Percentiles rank a stretch among this genome's conserved stretches.
phyloP scores from a whole-genome alignment of 169 alveolate species.

The Cryptosporidium sp. region DNA sequence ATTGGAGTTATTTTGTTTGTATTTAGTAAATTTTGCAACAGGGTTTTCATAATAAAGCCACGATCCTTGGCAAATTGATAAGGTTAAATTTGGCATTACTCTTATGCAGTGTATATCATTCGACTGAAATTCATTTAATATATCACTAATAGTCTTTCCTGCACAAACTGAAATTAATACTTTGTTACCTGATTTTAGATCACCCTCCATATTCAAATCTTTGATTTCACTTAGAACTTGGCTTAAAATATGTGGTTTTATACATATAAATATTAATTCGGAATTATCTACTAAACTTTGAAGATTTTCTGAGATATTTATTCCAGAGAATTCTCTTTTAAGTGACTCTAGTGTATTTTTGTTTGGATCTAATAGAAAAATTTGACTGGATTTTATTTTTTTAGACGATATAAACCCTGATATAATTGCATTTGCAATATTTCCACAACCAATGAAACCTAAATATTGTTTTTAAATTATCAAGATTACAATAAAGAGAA shows the following conservation, averaged over 20 bases:
- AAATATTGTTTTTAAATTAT: not conserved
- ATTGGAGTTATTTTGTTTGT: not conserved
- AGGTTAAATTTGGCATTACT: constrained; percentile 59
- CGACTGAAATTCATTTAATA: not conserved
- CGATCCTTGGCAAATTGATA: constrained; percentile 49
- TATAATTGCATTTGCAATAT: constrained; percentile 67
- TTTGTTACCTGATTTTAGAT: constrained; percentile 34
- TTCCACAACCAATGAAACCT: constrained; percentile 73
- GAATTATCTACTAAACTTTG: not conserved
- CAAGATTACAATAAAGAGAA: not conserved
- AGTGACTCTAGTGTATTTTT: not conserved
- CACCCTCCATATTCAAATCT: not conserved
- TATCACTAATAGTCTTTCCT: constrained; percentile 49
- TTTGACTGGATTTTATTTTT: not conserved
- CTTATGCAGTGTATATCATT: constrained; percentile 44
- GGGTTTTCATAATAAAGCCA: constrained; percentile 70
- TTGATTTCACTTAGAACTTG: constrained; percentile 10
- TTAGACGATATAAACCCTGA: constrained; percentile 27
- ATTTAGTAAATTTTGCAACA: not conserved
- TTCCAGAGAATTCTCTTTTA: not conserved
- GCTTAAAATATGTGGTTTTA: constrained; percentile 38
- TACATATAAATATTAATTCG: constrained; percentile 61
- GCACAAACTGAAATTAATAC: constrained; percentile 73
- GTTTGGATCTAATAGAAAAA: constrained; percentile 26
- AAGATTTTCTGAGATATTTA: not conserved